Evolutionary conservation across 768 basidiomycete species (phyloP).

Genomic region (Asterophora lycoperdoides): DNA sequence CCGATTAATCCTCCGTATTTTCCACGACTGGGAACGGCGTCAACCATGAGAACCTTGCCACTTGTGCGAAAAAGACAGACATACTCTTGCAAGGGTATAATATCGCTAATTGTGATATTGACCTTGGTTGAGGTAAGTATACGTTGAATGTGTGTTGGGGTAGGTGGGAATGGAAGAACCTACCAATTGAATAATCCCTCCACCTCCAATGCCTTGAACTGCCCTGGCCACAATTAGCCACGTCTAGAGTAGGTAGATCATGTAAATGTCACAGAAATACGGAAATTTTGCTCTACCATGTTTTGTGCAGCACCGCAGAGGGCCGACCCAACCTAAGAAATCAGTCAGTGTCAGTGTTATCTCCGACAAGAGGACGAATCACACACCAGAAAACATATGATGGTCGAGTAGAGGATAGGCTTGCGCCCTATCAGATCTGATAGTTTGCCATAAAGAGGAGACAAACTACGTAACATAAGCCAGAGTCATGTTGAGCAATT

Average conservation of each 20-base stretch:
- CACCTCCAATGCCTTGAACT: constrained; percentile 81
- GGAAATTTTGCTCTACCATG: constrained; percentile 37
- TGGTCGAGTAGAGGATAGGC: constrained; percentile 61
- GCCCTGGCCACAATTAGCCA: constrained; percentile 78
- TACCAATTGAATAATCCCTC: constrained; percentile 71
- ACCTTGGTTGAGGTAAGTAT: constrained; percentile 29
- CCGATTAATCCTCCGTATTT: constrained; percentile 72
- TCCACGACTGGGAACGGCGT: constrained; percentile 49
- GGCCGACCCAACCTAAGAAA: constrained; percentile 63
- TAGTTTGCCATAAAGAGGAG: constrained; percentile 75
- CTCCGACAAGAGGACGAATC: constrained; percentile 1
- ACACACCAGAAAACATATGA: constrained; percentile 61
- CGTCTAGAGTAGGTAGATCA: constrained; percentile 26
- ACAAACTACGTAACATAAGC: constrained; percentile 33
- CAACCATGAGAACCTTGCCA: constrained; percentile 4
- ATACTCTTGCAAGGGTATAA: constrained; percentile 75
- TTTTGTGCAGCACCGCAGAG: constrained; percentile 78
- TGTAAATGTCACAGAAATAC: not conserved
- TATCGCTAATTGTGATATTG: constrained; percentile 77
- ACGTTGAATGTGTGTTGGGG: not conserved
- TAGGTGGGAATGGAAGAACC: constrained; percentile 7
- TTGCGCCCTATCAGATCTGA: constrained; percentile 62
- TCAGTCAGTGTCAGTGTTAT: not conserved
- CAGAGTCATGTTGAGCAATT: not conserved
- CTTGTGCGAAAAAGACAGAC: constrained; percentile 20